These are phyloP conservation scores for Chloris gayana DNA, from an alignment of 176 grass and related monocot genomes.

Conservation along the genomic window DNA sequence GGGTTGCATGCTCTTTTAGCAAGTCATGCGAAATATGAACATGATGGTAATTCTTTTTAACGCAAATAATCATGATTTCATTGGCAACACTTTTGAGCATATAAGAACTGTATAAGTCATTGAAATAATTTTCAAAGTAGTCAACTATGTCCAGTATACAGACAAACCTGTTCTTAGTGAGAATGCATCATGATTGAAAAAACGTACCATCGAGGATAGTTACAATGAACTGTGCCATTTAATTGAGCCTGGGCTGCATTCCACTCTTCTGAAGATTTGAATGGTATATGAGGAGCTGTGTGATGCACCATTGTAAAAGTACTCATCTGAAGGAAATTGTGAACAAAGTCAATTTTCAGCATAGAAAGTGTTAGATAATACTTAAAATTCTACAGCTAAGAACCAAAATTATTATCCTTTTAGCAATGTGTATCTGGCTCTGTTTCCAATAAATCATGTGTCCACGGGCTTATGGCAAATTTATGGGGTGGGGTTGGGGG, in stretches of 20 bases:
- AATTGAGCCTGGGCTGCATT: conserved; percentile 94
- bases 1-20: conserved; percentile 8
- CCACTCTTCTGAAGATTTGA: conserved; percentile 95
- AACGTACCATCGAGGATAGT: conserved; percentile 80
- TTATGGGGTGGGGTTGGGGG: no score
- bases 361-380: conserved; percentile 26
- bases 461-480: neutral
- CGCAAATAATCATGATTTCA: neutral
- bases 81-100: conserved; percentile 20
- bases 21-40: conserved; percentile 16
- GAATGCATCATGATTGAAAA: conserved; percentile 16
- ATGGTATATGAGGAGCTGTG: conserved; percentile 98
- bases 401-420: conserved; percentile 15
- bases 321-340: conserved; percentile 75
- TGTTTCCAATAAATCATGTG: conserved; percentile 1
- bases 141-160: neutral
- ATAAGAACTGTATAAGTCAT: neutral
- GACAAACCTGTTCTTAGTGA: neutral
- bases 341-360: conserved; percentile 16
- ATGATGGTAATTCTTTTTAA: neutral
- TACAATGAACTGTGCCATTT: conserved; percentile 91
- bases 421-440: conserved; percentile 1
- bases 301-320: conserved; percentile 99
- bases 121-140: conserved; percentile 3
- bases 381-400: neutral